Evolutionary conservation across 805 yeast species (phyloP).

Genomic region (Pichia membranifaciens): DNA sequence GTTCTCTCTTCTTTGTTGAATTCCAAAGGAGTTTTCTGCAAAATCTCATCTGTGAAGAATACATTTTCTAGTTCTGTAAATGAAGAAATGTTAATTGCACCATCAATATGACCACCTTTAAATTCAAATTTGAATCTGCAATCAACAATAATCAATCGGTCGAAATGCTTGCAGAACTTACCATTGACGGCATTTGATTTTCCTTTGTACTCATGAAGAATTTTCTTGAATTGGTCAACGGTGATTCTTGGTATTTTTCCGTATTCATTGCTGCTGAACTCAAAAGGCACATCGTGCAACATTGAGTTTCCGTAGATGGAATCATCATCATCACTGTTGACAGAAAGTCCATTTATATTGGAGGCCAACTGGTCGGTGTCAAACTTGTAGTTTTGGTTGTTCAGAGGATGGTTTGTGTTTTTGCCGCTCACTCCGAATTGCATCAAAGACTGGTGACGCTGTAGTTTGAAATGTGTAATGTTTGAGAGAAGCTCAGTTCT

Average conservation of each 20-base stretch:
- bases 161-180: constrained; percentile 41
- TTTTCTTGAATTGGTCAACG: constrained; percentile 49
- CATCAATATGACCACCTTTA: constrained; percentile 85
- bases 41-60: constrained; percentile 33
- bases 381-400: background rate
- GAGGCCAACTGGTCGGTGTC: constrained; percentile 24
- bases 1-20: constrained; percentile 28
- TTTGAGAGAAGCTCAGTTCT: constrained; percentile 17
- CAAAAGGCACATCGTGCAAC: constrained; percentile 7
- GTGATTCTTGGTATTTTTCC: constrained; percentile 69
- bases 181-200: constrained; percentile 30
- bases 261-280: constrained; percentile 27
- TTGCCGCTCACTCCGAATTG: constrained; percentile 6
- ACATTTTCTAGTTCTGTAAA: constrained; percentile 60
- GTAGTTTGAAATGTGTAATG: constrained; percentile 19
- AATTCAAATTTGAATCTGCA: constrained; percentile 92
- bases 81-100: constrained; percentile 72
- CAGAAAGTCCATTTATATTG: constrained; percentile 22
- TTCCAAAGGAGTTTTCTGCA: constrained; percentile 20
- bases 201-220: constrained; percentile 39
- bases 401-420: background rate
- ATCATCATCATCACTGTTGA: constrained; percentile 13
- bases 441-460: constrained; percentile 25
- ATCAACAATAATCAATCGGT: constrained; percentile 61
- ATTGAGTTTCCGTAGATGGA: constrained; percentile 8